Conservation (phyloP, 2,329 filamentous ascomycete species). For the Calonectria honghensis region DNA sequence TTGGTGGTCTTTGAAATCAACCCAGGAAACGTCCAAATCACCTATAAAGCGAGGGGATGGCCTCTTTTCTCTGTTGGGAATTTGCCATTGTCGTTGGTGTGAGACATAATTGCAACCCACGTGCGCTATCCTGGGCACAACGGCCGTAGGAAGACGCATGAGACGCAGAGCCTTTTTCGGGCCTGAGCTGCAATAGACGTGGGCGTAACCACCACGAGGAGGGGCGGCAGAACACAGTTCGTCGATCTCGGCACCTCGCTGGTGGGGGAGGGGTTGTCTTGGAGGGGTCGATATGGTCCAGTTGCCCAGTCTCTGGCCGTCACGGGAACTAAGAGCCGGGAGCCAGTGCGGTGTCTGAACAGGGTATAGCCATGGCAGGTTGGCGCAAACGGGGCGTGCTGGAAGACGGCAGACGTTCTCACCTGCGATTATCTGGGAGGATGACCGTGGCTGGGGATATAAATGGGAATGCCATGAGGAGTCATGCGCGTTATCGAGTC, state of each 20-base stretch:
- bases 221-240: slow-evolving; percentile 56
- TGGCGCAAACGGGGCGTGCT: not conserved
- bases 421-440: not conserved
- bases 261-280: slow-evolving; percentile 54
- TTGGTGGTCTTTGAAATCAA: slow-evolving; percentile 7
- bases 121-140: slow-evolving; percentile 46
- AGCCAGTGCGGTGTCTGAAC: slow-evolving; percentile 40
- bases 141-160: slow-evolving; percentile 43
- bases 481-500: slow-evolving; percentile 28
- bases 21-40: not conserved
- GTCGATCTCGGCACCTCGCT: slow-evolving; percentile 49
- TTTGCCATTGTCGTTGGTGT: slow-evolving; percentile 28
- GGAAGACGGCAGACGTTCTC: slow-evolving; percentile 1
- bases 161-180: slow-evolving; percentile 36
- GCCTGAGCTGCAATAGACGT: slow-evolving; percentile 52
- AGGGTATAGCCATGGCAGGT: slow-evolving; percentile 5
- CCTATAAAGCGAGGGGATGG: slow-evolving; percentile 41
- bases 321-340: slow-evolving; percentile 37
- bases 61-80: slow-evolving; percentile 51
- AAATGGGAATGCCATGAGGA: slow-evolving; percentile 17
- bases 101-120: slow-evolving; percentile 51
- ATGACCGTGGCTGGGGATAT: slow-evolving; percentile 16
- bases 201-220: slow-evolving; percentile 56
- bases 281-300: slow-evolving; percentile 53
- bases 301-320: slow-evolving; percentile 36